Percentiles rank a stretch among this genome's conserved stretches.
Conservation (phyloP, 192 early-diverging fungal species). For the Umbelopsis isabellina region DNA sequence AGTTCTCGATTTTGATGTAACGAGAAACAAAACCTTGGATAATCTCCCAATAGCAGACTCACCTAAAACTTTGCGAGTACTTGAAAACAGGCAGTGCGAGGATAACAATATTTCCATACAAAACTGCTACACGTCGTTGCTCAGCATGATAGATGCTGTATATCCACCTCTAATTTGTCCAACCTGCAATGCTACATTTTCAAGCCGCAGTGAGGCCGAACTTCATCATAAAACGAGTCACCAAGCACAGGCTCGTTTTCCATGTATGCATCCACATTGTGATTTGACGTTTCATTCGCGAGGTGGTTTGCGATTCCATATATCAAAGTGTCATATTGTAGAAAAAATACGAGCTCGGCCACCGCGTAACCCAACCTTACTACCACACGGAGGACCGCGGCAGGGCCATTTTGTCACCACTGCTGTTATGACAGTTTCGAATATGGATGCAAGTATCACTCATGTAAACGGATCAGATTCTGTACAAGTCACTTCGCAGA, state of each 20-base stretch:
- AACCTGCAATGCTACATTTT: constrained; percentile 23
- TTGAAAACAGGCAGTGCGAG: neutral
- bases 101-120: constrained; percentile 21
- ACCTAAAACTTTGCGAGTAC: neutral
- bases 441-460: neutral
- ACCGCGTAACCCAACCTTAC: constrained; percentile 2
- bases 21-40: neutral
- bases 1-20: neutral
- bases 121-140: constrained; percentile 28
- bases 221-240: constrained; percentile 29
- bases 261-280: constrained; percentile 41
- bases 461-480: neutral
- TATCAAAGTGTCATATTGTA: constrained; percentile 31
- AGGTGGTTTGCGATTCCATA: constrained; percentile 34
- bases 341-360: neutral
- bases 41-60: neutral
- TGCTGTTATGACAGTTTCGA: neutral
- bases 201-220: constrained; percentile 11
- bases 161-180: constrained; percentile 40
- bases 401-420: constrained; percentile 1
- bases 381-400: neutral
- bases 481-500: neutral
- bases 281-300: constrained; percentile 27
- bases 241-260: constrained; percentile 22
- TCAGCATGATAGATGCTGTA: constrained; percentile 35